Evolutionary conservation across 495 filamentous ascomycete genomes (phyloP).

Genomic region (Cenococcum geophilum): DNA sequence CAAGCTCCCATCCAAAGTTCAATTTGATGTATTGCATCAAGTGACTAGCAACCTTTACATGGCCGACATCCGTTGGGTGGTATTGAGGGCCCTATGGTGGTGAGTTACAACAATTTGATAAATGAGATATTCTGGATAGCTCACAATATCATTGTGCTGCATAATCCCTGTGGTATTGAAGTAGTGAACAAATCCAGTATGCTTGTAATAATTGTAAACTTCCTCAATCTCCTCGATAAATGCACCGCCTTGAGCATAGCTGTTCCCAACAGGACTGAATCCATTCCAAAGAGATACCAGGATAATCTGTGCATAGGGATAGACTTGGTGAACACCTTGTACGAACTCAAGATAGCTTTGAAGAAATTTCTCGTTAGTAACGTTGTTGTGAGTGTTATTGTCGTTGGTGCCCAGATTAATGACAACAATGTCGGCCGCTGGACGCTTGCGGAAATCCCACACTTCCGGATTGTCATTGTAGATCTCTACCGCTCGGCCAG

Average conservation of each 20-base stretch:
- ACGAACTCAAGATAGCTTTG: slow-evolving; percentile 55
- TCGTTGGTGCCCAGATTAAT: slow-evolving; percentile 68
- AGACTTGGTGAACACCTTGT: slow-evolving; percentile 53
- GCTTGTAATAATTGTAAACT: slow-evolving; percentile 42
- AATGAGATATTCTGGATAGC: not conserved
- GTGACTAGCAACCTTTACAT: slow-evolving; percentile 62
- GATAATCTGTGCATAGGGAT: slow-evolving; percentile 57
- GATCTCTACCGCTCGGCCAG: slow-evolving; percentile 45
- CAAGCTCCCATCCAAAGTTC: slow-evolving; percentile 56
- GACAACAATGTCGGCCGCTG: slow-evolving; percentile 58
- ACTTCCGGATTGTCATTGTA: slow-evolving; percentile 52
- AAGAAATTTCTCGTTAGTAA: slow-evolving; percentile 49
- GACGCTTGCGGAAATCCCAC: slow-evolving; percentile 55
- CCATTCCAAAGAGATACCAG: slow-evolving; percentile 62
- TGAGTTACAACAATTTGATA: not conserved
- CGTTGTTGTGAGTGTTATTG: slow-evolving; percentile 53
- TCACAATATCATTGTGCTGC: slow-evolving; percentile 59
- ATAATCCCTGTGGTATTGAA: slow-evolving; percentile 63
- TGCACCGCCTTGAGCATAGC: slow-evolving; percentile 45
- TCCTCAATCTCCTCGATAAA: slow-evolving; percentile 50
- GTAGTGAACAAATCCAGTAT: slow-evolving; percentile 53
- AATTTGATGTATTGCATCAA: slow-evolving; percentile 51
- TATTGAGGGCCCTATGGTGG: slow-evolving; percentile 45
- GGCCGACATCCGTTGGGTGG: slow-evolving; percentile 62
- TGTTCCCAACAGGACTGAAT: slow-evolving; percentile 50